Evolutionary conservation across 768 basidiomycete species (phyloP), one percentile per base, ranked within the genome.

Genomic region (Crucibulum laeve): DNA sequence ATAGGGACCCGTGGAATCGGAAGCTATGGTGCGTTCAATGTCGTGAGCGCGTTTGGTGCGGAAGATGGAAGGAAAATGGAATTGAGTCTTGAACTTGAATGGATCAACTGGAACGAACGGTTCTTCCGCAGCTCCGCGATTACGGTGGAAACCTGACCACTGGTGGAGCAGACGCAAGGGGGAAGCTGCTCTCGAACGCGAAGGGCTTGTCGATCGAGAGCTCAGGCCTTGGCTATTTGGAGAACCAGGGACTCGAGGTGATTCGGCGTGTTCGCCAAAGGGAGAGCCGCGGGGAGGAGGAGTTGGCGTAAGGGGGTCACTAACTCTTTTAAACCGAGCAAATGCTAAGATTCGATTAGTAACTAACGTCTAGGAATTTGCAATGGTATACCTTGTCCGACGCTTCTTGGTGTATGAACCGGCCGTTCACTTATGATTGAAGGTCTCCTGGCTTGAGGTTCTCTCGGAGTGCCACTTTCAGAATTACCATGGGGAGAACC

Each of bases 141-240:
- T 24, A 5, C 73, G 69, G 44, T 73, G 73, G 13, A 83, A 68
- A 8, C 70, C 67, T n/a, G 74, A 67, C 68, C 75, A 77, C 10
- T 73, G 69, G 4, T 74, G 73, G 11, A 86, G 66, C 14, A 81
- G 63, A 7, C 82, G 76, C 0, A 85, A 62, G 0, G 86, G 84
- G 1, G 84, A 86, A 1, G 68, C 58, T 1, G 65, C 60, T 4
- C 80, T 71, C 13, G 78, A 79, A n/a, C 76, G 74, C 5, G 72
- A 68, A 13, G 69, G 69, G 3, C 79, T 70, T 24, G 71, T 70
- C 11, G 52, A 51, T 11, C 42, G 55, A 21, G 49, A 52, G n/a
- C n/a, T n/a, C n/a, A n/a, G n/a, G n/a, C n/a, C n/a, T n/a, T n/a
- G n/a, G n/a, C n/a, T n/a, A 5, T 46, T 53, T 1, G 52, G 45